A percentile compares a stretch with the other conserved stretches of the same genome.
These are phyloP conservation scores for Earliella scabrosa DNA, from an alignment of 1,284 basidiomycete species.

Conservation along the genomic window DNA sequence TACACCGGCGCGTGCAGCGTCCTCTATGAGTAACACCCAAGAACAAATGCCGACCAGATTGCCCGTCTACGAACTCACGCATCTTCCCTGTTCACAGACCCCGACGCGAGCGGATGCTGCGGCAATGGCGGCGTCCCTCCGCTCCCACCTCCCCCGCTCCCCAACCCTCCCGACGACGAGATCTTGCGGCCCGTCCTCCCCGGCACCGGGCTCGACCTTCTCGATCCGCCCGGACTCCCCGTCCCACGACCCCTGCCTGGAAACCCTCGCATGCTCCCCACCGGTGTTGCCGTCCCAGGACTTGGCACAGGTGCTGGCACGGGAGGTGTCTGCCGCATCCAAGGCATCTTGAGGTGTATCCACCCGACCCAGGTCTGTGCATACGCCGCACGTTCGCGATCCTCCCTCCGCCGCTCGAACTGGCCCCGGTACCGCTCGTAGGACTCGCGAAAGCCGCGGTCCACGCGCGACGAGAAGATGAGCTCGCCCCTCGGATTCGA, in stretches of 20 bases:
- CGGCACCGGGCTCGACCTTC: slow-evolving; percentile 47
- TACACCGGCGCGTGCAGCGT: slow-evolving; percentile 13
- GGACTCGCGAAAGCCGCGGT: slow-evolving; percentile 82
- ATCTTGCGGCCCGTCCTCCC: slow-evolving; percentile 15
- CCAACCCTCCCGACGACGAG: slow-evolving; percentile 4
- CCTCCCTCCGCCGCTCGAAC: slow-evolving; percentile 86
- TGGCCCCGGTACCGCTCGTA: slow-evolving; percentile 92
- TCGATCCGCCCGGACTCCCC: slow-evolving; percentile 44
- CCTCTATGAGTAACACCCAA: slow-evolving; percentile 6
- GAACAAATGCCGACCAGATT: not conserved
- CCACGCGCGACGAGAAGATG: slow-evolving; percentile 92
- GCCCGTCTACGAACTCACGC: not conserved
- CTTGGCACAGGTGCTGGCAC: slow-evolving; percentile 11
- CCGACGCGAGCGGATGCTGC: slow-evolving; percentile 8
- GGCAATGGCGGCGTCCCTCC: not conserved
- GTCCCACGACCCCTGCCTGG: slow-evolving; percentile 37
- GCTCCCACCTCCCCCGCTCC: not conserved
- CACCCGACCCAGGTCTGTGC: slow-evolving; percentile 48
- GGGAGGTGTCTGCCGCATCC: slow-evolving; percentile 26
- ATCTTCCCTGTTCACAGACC: slow-evolving; percentile 2
- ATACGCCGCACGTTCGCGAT: slow-evolving; percentile 54
- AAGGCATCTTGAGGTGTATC: slow-evolving; percentile 45
- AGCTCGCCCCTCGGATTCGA: slow-evolving; percentile 93
- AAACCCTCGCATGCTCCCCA: slow-evolving; percentile 27
- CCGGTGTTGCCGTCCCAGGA: slow-evolving; percentile 18